A percentile compares a stretch with the other conserved stretches of the same genome.
These are phyloP conservation scores for Phytopythium delawarense DNA, from an alignment of 352 stramenopile genomes.

Conservation along the genomic window DNA sequence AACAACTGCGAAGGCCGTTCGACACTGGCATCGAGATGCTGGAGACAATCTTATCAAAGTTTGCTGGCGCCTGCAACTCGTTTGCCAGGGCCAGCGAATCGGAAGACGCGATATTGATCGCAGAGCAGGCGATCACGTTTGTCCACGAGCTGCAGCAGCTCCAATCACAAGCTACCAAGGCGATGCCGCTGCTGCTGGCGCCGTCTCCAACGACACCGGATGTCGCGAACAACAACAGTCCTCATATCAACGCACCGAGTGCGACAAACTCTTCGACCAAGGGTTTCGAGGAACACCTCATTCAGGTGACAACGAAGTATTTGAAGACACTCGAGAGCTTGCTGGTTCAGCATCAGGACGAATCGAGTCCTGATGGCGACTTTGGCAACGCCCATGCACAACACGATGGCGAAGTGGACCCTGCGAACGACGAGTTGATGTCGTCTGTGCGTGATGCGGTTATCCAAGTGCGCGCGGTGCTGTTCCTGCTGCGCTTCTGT, in stretches of 20 bases:
- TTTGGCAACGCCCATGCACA: conserved; percentile 1
- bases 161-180: conserved; percentile 42
- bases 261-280: not conserved
- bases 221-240: conserved; percentile 9
- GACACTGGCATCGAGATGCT: conserved; percentile 40
- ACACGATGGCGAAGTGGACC: not conserved
- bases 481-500: conserved; percentile 46
- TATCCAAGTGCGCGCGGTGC: conserved; percentile 51
- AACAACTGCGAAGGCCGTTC: conserved; percentile 12
- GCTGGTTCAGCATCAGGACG: conserved; percentile 22
- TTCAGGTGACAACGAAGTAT: conserved; percentile 23
- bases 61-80: conserved; percentile 22
- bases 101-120: conserved; percentile 21
- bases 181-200: conserved; percentile 6
- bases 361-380: not conserved
- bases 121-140: conserved; percentile 34
- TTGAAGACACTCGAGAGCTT: not conserved
- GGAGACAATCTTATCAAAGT: conserved; percentile 29
- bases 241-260: not conserved
- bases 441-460: conserved; percentile 42
- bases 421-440: conserved; percentile 15
- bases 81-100: conserved; percentile 11
- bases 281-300: conserved; percentile 36
- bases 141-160: conserved; percentile 44
- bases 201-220: not conserved